Conservation (phyloP, 2,329 filamentous ascomycete species). For the Colletotrichum tabaci region DNA sequence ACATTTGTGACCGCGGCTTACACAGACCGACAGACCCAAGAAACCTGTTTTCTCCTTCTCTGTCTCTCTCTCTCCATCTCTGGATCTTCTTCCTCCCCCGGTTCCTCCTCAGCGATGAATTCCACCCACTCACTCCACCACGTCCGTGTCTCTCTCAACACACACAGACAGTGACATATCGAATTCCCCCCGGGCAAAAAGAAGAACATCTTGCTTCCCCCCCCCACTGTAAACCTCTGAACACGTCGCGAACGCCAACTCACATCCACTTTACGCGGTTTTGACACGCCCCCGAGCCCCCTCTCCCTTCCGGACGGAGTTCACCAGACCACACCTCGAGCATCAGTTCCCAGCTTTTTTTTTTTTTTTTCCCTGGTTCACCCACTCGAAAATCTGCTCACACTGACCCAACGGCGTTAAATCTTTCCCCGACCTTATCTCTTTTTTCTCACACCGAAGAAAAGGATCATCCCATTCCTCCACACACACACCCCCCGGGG, state of each 20-base stretch:
- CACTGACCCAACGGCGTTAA: no score
- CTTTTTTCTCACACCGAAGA: no score
- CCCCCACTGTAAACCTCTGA: not conserved
- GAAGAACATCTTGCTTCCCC: not conserved
- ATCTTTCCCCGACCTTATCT: no score
- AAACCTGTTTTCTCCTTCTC: constrained; percentile 18
- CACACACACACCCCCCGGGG: not conserved
- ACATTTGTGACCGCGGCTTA: constrained; percentile 25
- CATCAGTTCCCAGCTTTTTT: not conserved
- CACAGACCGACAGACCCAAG: not conserved
- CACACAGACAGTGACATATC: constrained; percentile 15
- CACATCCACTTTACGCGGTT: not conserved
- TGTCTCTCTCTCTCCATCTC: no score
- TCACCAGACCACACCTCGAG: not conserved
- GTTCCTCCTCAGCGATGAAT: not conserved
- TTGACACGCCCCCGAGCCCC: constrained; percentile 16
- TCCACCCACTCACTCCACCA: not conserved
- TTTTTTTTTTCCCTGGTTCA: no score
- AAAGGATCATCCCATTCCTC: not conserved
- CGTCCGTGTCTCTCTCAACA: not conserved
- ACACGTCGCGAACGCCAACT: not conserved
- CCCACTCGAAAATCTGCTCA: no score
- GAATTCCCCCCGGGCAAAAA: not conserved
- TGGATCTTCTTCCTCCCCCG: constrained; percentile 1
- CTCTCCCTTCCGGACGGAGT: not conserved